phyloP scores from a whole-genome alignment of 495 filamentous ascomycete species.

The Penicillium maclennaniae region DNA sequence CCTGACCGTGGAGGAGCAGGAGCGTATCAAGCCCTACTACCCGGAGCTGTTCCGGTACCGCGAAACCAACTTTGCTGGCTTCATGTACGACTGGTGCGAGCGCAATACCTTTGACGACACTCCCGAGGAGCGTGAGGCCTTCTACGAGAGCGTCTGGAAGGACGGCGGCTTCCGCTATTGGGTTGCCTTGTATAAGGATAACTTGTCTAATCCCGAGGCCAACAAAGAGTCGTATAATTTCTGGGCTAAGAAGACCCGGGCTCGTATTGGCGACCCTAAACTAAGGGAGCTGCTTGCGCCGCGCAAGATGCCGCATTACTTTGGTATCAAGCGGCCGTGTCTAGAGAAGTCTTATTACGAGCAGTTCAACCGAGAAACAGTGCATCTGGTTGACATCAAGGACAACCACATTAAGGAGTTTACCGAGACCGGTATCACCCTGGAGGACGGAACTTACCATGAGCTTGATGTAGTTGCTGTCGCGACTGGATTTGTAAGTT shows the following conservation, averaged over 20 bases:
- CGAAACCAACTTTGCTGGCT: slow-evolving; percentile 6
- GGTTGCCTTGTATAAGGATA: slow-evolving; percentile 49
- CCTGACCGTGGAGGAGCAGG: slow-evolving; percentile 2
- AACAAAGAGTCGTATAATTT: slow-evolving; percentile 53
- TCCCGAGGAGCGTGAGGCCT: slow-evolving; percentile 43
- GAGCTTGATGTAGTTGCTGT: slow-evolving; percentile 43
- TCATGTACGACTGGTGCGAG: slow-evolving; percentile 5
- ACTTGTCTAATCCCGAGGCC: slow-evolving; percentile 41
- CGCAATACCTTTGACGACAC: slow-evolving; percentile 42
- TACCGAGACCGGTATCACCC: slow-evolving; percentile 35
- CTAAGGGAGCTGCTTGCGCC: slow-evolving; percentile 53
- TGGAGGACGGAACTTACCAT: too few relatives aligned
- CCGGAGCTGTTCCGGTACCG: slow-evolving; percentile 11
- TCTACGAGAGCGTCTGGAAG: slow-evolving; percentile 45
- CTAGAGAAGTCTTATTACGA: slow-evolving; percentile 56
- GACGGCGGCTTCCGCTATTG: slow-evolving; percentile 51
- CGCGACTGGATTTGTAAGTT: slow-evolving; percentile 50
- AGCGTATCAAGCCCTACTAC: not conserved
- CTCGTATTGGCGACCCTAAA: slow-evolving; percentile 46
- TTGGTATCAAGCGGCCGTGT: slow-evolving; percentile 52
- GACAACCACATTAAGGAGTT: slow-evolving; percentile 48
- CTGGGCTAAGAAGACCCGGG: slow-evolving; percentile 51
- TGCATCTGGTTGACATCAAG: slow-evolving; percentile 53
- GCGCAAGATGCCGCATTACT: slow-evolving; percentile 43
- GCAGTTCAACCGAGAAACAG: slow-evolving; percentile 51